Evolutionary conservation across 2,329 filamentous ascomycete species (phyloP), one percentile per base, ranked within the genome.

Genomic region (Pseudogymnoascus sp.): DNA sequence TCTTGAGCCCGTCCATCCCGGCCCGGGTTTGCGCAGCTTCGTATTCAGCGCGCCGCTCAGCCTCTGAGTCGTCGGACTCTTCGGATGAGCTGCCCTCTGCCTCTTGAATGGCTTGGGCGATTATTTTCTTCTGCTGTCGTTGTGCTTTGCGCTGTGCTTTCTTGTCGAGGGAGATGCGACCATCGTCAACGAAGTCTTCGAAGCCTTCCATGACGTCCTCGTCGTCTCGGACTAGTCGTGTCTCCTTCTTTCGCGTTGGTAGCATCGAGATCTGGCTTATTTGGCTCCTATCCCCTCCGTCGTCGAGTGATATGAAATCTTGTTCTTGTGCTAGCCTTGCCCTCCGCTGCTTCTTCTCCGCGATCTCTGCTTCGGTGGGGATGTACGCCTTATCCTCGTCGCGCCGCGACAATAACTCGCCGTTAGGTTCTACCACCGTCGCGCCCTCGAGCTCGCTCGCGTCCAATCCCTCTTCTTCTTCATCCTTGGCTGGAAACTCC

Each of bases 191-290:
- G 69, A 90, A 96, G 61, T 93, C 88, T 64, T 97, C 93, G 68
- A 96, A 97, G 0, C 92, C 92, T 75, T 97, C 94, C 37, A 89
- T 90, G 0, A 97, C 82, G 70, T 97, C 91, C 72, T 97, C 93
- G 68, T 97, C 93, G 35, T 97, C 92, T 42, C 82, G 83, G 5
- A 92, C 82, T 1, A 97, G 81, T 1, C 93, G 83, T 5, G 88
- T 89, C 64, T 92, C 82, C 66, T 88, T 85, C 68, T 87, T 84
- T 66, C 84, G 84, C 15, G 77, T 75, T 60, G 79, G 76, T 2
- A 81, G 71, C 1, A 83, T 75, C 21, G 68, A 72, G 2, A 70
- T 58, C 31, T 67, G 61, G 4, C 42, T 33, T 59, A 59, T 59
- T 29, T 36, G 31, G 2, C 45, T 39, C 42, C 63, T 62, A 58